Percentiles rank a stretch among this genome's conserved stretches.
Evolutionary conservation across 2,329 filamentous ascomycete species (phyloP).

Genomic region (Cucurbitaria berberidis): DNA sequence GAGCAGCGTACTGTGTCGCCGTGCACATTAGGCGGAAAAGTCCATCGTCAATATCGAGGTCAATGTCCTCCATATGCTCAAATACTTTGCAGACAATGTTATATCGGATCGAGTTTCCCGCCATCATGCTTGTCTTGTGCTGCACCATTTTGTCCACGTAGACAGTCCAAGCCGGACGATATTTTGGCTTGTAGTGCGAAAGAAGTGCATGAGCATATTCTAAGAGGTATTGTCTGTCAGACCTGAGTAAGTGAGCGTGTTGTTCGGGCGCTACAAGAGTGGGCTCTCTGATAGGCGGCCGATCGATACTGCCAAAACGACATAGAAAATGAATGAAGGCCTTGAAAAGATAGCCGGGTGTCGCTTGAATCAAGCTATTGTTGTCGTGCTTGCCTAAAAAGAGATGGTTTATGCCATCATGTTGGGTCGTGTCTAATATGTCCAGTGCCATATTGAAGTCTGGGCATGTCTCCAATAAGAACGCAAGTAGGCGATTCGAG

Average conservation of each 20-base stretch:
- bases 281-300: conserved; percentile 5
- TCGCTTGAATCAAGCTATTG: conserved; percentile 3
- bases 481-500: conserved; percentile 57
- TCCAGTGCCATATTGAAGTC: conserved; percentile 27
- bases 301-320: conserved; percentile 33
- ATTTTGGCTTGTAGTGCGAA: conserved; percentile 24
- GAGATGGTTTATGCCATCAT: conserved; percentile 30
- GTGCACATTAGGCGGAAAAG: conserved; percentile 43
- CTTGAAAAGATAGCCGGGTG: conserved; percentile 35
- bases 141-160: conserved; percentile 34
- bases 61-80: conserved; percentile 31
- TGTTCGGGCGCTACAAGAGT: conserved; percentile 15
- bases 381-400: conserved; percentile 24
- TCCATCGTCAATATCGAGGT: conserved; percentile 44
- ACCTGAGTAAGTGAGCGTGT: conserved; percentile 24
- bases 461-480: conserved; percentile 57
- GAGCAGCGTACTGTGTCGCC: conserved; percentile 37
- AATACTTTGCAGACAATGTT: conserved; percentile 31
- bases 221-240: conserved; percentile 32
- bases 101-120: conserved; percentile 25
- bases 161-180: conserved; percentile 39
- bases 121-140: conserved; percentile 3
- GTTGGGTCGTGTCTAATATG: conserved; percentile 25
- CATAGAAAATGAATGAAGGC: conserved; percentile 43
- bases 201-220: conserved; percentile 42